A percentile compares a stretch with the other conserved stretches of the same genome.
phyloP scores from a whole-genome alignment of 805 yeast genomes.

The Saccharomycopsis sp. region DNA sequence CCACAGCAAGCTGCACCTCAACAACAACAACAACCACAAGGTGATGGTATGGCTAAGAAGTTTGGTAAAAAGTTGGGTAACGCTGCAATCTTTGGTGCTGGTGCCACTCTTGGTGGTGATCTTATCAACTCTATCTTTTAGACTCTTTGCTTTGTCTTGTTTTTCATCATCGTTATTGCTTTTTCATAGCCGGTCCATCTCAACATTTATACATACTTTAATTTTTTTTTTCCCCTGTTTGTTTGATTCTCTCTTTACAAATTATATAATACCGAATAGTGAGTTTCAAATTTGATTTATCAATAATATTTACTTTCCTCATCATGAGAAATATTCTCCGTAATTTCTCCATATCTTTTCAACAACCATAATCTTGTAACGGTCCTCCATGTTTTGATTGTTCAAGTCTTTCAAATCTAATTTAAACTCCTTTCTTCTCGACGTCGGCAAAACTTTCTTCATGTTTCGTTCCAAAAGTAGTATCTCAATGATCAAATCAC shows the following conservation, averaged over 20 bases:
- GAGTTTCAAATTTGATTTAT: no score
- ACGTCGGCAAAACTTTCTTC: slow-evolving; percentile 39
- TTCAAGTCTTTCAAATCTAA: slow-evolving; percentile 56
- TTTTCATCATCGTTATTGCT: no score
- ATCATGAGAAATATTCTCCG: slow-evolving; percentile 27
- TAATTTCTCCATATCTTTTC: slow-evolving; percentile 57
- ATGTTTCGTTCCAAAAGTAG: slow-evolving; percentile 47
- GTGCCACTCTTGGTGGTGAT: slow-evolving; percentile 86
- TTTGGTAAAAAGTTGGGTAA: slow-evolving; percentile 78
- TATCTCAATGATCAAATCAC: slow-evolving; percentile 59
- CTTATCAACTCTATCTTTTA: slow-evolving; percentile 65
- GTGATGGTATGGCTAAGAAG: slow-evolving; percentile 36
- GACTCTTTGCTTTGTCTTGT: no score
- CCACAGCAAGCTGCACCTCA: slow-evolving; percentile 28
- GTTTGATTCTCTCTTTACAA: no score
- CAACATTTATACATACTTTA: no score
- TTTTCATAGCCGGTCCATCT: no score
- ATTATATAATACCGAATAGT: no score
- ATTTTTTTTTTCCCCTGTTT: no score
- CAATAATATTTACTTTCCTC: background rate
- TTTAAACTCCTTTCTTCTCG: slow-evolving; percentile 44
- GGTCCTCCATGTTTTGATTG: slow-evolving; percentile 30
- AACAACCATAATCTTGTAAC: slow-evolving; percentile 38
- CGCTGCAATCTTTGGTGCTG: slow-evolving; percentile 95
- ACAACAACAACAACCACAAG: slow-evolving; percentile 28